Percentiles rank a stretch among this genome's conserved stretches.
phyloP scores from a whole-genome alignment of 1,284 basidiomycete species.

The Ustilago nuda region DNA sequence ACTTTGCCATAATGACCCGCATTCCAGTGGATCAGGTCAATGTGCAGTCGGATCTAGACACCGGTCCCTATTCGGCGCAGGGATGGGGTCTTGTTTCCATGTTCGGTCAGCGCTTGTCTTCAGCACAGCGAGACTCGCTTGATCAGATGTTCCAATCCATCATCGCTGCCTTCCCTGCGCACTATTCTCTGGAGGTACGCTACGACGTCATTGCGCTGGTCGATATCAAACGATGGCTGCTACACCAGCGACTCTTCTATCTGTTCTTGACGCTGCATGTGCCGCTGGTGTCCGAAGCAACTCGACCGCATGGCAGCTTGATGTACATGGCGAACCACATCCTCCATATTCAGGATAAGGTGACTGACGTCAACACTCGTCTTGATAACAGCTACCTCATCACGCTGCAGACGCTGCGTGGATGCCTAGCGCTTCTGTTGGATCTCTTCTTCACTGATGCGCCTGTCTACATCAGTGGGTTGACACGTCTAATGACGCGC shows the following conservation, averaged over 20 bases:
- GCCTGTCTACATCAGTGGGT: conserved; percentile 21
- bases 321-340: conserved; percentile 48
- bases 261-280: conserved; percentile 42
- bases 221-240: conserved; percentile 44
- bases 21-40: conserved; percentile 46
- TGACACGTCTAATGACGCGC: conserved; percentile 41
- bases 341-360: conserved; percentile 46
- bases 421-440: conserved; percentile 34
- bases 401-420: conserved; percentile 38
- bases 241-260: conserved; percentile 41
- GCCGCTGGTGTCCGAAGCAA: conserved; percentile 38
- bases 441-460: conserved; percentile 37
- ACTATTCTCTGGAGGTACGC: conserved; percentile 41
- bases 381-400: conserved; percentile 30
- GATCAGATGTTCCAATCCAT: conserved; percentile 39
- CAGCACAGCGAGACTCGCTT: conserved; percentile 30
- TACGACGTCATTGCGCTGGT: conserved; percentile 28
- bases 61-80: conserved; percentile 15
- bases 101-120: conserved; percentile 34
- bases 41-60: conserved; percentile 24
- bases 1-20: conserved; percentile 40
- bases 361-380: conserved; percentile 18
- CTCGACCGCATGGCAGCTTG: conserved; percentile 34
- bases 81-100: conserved; percentile 37
- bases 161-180: conserved; percentile 34